Base-by-base conservation (phyloP, 1,139 yeast genomes). In the Maudiozyma humilis region DNA sequence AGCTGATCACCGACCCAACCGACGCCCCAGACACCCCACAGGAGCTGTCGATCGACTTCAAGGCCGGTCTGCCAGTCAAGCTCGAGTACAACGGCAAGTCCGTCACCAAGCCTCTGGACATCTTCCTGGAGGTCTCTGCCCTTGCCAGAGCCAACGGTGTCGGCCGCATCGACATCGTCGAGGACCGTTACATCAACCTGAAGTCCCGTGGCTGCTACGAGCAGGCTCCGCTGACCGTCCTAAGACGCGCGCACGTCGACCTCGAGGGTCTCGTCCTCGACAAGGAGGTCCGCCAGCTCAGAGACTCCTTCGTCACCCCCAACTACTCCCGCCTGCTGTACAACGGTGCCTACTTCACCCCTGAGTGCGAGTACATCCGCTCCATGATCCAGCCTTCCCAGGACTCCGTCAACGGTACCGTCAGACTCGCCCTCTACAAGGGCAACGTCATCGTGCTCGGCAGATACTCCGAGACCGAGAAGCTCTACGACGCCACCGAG, bases 201-300 rank as follows among this genome's bases (percentile, higher is more conserved):
- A 91, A 91, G 72, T 89, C 97, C 53, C 86, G 98, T 76, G 98
- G 98, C 48, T 91, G 98, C 75, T 91, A 91, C 72, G 98, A 91
- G 72, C 94, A 97, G 54, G 98, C 98, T 56, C 98, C 97, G 67
- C 79, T 91, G 63, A 89, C 98, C 52, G 69, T 91, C 54, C 81
- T 91, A 70, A 86, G 98, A 78, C 70, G 79, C 45, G 85, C 97
- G 43, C 98, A 91, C 70, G 79, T 91, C 65, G 98, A 91, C 66
- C 74, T 91, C 61, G 98, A 91, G 74, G 98, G 98, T 61, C 79
- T 91, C 62, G 91, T 95, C 38, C 73, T 91, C 62, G 98, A 91
- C 71, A 84, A 96, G 71, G 98, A 91, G 71, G 97, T 91, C 54
- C 85, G 98, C 69, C 89, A 93, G 50, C 74, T 91, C 67, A 87